These are phyloP conservation scores for Backusella mclennaniae DNA, from an alignment of 192 early-diverging fungal genomes.

Conservation along the genomic window DNA sequence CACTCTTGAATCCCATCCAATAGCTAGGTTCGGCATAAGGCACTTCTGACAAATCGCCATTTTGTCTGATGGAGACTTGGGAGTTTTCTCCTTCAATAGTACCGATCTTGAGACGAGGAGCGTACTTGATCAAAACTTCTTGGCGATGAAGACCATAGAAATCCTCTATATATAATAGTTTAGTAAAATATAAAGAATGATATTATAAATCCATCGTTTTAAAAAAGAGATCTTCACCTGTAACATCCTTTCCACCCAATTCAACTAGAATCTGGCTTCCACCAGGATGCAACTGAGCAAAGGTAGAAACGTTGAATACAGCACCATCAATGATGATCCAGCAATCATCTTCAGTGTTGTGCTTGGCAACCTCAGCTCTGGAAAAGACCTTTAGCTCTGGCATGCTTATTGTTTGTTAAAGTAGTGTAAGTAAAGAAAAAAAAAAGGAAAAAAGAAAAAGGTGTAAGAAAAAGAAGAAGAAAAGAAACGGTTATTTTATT, in stretches of 20 bases:
- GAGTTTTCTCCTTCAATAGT: conserved; percentile 46
- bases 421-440: not conserved
- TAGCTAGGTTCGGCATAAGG: conserved; percentile 80
- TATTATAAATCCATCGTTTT: no score
- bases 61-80: conserved; percentile 32
- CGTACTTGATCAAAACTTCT: conserved; percentile 65
- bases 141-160: conserved; percentile 41
- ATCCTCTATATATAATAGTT: conserved; percentile 8
- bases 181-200: not conserved
- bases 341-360: conserved; percentile 29
- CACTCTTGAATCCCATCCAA: conserved; percentile 38
- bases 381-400: conserved; percentile 28
- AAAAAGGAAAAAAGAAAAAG: not conserved
- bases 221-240: conserved; percentile 25
- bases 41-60: conserved; percentile 64
- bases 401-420: conserved; percentile 3
- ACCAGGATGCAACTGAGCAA: conserved; percentile 57
- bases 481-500: not conserved
- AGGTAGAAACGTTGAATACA: conserved; percentile 57
- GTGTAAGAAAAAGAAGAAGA: not conserved
- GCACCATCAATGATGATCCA: conserved; percentile 64
- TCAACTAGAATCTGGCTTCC: conserved; percentile 60
- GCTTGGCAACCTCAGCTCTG: conserved; percentile 36
- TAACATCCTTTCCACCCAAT: conserved; percentile 78
- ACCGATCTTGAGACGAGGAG: conserved; percentile 61